A percentile compares a stretch with the other conserved stretches of the same genome.
phyloP scores from a whole-genome alignment of 768 basidiomycete genomes.

The Lentinula edodes region DNA sequence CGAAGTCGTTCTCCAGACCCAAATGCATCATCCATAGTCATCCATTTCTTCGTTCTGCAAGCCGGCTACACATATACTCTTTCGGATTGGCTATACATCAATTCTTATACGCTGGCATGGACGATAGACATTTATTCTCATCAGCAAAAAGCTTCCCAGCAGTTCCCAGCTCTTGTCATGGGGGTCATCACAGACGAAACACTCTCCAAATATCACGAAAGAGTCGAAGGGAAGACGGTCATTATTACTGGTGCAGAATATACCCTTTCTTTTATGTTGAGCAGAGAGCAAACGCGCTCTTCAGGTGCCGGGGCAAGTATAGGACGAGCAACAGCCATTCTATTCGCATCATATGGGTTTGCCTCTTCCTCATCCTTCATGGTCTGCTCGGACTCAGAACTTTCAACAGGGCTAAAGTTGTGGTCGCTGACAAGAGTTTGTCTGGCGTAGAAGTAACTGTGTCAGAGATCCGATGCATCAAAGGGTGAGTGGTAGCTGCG shows the following conservation, averaged over 20 bases:
- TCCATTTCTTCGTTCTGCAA: no score
- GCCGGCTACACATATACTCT: no score
- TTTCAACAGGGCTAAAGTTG: conserved; percentile 39
- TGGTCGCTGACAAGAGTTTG: conserved; percentile 48
- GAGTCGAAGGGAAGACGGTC: conserved; percentile 41
- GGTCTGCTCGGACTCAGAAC: background rate
- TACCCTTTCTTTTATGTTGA: background rate
- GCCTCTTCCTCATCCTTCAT: conserved; percentile 7
- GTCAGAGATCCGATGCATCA: conserved; percentile 26
- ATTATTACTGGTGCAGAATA: conserved; percentile 41
- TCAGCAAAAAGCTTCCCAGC: background rate
- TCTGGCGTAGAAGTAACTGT: conserved; percentile 34
- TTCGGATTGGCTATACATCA: background rate
- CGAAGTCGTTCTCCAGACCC: no score
- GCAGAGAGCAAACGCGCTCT: background rate
- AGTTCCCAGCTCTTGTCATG: conserved; percentile 24
- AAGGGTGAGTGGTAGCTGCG: conserved; percentile 35
- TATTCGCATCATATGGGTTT: conserved; percentile 49
- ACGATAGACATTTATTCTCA: background rate
- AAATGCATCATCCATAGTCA: no score
- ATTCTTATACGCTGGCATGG: no score
- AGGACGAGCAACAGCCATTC: conserved; percentile 43
- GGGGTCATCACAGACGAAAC: conserved; percentile 39
- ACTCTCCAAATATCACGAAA: conserved; percentile 33
- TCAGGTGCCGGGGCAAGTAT: conserved; percentile 49